phyloP scores from a whole-genome alignment of 306 rosid genomes.

The Echinosophora koreensis region DNA sequence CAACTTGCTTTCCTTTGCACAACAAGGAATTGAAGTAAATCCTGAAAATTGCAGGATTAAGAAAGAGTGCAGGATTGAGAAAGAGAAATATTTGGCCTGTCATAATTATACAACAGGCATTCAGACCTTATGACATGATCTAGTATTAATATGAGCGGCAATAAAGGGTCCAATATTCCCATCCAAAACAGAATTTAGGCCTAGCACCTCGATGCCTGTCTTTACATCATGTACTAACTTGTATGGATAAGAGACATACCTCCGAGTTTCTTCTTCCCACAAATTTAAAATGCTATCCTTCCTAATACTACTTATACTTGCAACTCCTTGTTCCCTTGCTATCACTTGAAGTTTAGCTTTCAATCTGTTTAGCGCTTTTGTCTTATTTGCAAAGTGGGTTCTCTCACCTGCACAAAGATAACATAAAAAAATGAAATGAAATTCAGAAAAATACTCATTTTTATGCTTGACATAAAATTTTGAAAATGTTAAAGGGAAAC shows the following conservation, averaged over 20 bases:
- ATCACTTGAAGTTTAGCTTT: conserved; percentile 75
- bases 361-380: conserved; percentile 81
- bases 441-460: background rate
- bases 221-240: conserved; percentile 73
- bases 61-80: conserved; percentile 3
- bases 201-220: conserved; percentile 70
- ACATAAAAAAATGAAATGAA: conserved; percentile 5
- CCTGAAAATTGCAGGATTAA: conserved; percentile 14
- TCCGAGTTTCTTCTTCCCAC: conserved; percentile 63
- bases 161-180: conserved; percentile 81
- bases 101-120: background rate
- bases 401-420: conserved; percentile 70
- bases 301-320: conserved; percentile 52
- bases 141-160: conserved; percentile 69
- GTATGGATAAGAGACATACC: conserved; percentile 63
- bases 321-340: conserved; percentile 73
- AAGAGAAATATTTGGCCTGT: background rate
- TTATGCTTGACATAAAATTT: background rate
- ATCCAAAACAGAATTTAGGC: conserved; percentile 65
- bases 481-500: background rate
- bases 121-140: conserved; percentile 45
- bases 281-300: conserved; percentile 56
- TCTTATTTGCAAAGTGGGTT: conserved; percentile 75
- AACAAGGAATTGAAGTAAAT: conserved; percentile 31
- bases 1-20: background rate